A percentile compares a stretch with the other conserved stretches of the same genome.
phyloP scores from a whole-genome alignment of 2,329 filamentous ascomycete species.

The Colletotrichum destructivum region DNA sequence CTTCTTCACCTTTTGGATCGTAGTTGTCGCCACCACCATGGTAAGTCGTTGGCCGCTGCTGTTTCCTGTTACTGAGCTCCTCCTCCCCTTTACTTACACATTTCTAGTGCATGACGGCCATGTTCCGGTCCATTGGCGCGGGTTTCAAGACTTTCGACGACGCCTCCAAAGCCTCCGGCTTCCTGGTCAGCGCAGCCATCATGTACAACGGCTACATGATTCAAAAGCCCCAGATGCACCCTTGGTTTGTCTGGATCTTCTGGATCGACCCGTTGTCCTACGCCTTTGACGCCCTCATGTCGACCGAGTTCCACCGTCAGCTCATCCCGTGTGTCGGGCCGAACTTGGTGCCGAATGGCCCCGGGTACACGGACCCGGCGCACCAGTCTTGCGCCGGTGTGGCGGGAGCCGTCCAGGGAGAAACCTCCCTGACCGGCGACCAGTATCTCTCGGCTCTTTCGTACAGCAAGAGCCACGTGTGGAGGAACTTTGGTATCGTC shows the following conservation, averaged over 20 bases:
- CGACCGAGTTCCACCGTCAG: conserved; percentile 79
- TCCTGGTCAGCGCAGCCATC: conserved; percentile 65
- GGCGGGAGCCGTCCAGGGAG: conserved; percentile 66
- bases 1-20: conserved; percentile 75
- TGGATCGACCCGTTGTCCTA: conserved; percentile 79
- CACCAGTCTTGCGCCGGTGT: conserved; percentile 72
- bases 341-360: conserved; percentile 67
- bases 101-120: conserved; percentile 67
- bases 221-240: conserved; percentile 72
- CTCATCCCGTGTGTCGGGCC: conserved; percentile 63
- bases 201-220: conserved; percentile 78
- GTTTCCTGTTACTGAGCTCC: not conserved
- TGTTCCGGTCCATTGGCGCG: conserved; percentile 71
- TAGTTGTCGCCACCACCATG: conserved; percentile 67
- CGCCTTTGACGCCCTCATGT: conserved; percentile 76
- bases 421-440: conserved; percentile 68
- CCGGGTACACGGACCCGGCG: conserved; percentile 59
- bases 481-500: conserved; percentile 74
- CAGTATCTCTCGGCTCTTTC: conserved; percentile 70
- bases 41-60: conserved; percentile 49
- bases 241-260: conserved; percentile 75
- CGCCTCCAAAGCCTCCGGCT: conserved; percentile 70
- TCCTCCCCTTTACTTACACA: conserved; percentile 13
- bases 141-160: conserved; percentile 70
- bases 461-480: conserved; percentile 66